Conservation (phyloP, 257 asterid genomes). For the Ajuga chamaepitys region DNA sequence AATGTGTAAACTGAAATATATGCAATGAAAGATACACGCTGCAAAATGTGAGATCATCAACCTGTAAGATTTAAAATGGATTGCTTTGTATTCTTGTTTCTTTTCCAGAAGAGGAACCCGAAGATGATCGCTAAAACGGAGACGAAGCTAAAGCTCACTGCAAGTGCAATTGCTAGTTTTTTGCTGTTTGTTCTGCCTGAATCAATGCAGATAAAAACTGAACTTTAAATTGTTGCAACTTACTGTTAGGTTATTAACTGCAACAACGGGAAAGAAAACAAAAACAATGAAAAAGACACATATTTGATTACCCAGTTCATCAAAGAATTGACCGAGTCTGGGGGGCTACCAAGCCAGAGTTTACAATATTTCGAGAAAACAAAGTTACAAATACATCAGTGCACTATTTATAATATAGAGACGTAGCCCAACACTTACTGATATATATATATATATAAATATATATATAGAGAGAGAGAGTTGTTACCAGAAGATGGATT, state of each 20-base stretch:
- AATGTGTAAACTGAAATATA: not conserved
- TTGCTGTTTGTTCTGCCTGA: constrained; percentile 47
- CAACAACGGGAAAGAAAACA: no score
- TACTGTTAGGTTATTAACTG: no score
- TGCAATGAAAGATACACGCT: not conserved
- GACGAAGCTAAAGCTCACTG: constrained; percentile 55
- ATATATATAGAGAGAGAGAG: not conserved
- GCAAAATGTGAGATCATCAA: not conserved
- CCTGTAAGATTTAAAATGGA: constrained; percentile 60
- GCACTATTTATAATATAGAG: no score
- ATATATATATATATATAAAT: no score
- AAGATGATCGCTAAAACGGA: constrained; percentile 23
- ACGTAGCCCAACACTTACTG: no score
- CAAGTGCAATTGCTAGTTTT: constrained; percentile 64
- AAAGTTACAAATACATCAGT: no score
- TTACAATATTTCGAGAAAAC: not conserved
- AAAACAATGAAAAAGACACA: no score
- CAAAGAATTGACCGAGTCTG: no score
- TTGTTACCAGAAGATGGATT: constrained; percentile 46
- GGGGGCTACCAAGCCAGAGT: not conserved
- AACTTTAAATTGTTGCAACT: not conserved
- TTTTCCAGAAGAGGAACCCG: constrained; percentile 44
- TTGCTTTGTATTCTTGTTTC: constrained; percentile 41
- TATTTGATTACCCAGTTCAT: no score
- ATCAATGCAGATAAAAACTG: not conserved